These are phyloP conservation scores for Dimargaris cristalligena DNA, from an alignment of 192 early-diverging fungal genomes.

Conservation along the genomic window DNA sequence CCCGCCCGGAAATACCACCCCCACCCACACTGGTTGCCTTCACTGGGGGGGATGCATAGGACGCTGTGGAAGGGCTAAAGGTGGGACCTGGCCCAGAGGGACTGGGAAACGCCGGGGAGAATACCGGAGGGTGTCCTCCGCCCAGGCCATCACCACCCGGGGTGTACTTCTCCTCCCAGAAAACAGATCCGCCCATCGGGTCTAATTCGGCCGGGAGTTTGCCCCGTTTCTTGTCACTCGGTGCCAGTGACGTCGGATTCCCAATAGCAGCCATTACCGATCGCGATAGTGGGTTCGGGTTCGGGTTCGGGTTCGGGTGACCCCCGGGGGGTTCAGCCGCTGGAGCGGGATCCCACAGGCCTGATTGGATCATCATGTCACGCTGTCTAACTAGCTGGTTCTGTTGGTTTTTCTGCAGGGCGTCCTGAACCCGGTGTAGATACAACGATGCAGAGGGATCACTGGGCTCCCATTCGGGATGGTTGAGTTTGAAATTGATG, in stretches of 20 bases:
- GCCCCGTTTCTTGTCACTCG: no score
- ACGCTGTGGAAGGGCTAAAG: no score
- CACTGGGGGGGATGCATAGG: no score
- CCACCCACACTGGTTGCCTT: not conserved
- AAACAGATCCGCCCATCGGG: no score
- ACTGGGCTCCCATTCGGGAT: constrained; percentile 86
- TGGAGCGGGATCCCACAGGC: not conserved
- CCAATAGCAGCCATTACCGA: not conserved
- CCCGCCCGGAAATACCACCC: not conserved
- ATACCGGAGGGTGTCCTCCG: no score
- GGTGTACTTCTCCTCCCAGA: no score
- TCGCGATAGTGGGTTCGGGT: no score
- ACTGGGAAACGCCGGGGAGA: not conserved
- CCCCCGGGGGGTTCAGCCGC: not conserved
- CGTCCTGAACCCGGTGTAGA: constrained; percentile 40
- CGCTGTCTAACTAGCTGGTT: not conserved
- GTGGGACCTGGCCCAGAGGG: no score
- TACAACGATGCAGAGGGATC: constrained; percentile 66
- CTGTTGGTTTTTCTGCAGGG: constrained; percentile 15
- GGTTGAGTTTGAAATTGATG: constrained; percentile 84
- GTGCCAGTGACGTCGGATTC: no score
- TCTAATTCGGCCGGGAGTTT: no score
- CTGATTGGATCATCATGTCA: not conserved
- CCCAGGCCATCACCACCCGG: not conserved
- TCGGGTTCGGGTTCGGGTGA: no score